Evolutionary conservation across 78 protist genomes (phyloP).

Genomic region (Creolimax fragrantissima): DNA sequence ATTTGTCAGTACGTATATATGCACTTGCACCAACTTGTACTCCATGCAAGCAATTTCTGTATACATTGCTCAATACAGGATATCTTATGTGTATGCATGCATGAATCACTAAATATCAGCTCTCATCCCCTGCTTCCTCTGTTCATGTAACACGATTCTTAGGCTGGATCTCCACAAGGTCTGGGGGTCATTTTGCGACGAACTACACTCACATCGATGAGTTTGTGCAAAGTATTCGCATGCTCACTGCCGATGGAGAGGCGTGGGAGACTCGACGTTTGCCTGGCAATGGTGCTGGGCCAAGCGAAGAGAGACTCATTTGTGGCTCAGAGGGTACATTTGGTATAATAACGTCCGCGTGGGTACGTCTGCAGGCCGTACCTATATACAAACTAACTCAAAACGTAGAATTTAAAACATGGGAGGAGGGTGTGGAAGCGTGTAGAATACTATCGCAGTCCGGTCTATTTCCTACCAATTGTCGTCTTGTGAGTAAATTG

Average conservation of each 20-base stretch:
- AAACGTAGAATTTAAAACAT: neutral
- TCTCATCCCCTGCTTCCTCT: too few relatives aligned
- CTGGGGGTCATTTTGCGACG: neutral
- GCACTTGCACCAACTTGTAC: too few relatives aligned
- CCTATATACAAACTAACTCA: neutral
- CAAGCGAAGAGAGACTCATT: neutral
- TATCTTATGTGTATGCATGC: too few relatives aligned
- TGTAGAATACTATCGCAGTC: neutral
- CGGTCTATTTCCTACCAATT: neutral
- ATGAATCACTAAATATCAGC: too few relatives aligned
- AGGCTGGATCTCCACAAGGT: neutral
- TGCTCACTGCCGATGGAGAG: neutral
- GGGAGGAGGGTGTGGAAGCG: neutral
- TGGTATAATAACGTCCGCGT: neutral
- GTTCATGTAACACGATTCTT: too few relatives aligned
- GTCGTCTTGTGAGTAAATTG: neutral
- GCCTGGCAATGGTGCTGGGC: neutral
- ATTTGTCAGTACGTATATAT: too few relatives aligned
- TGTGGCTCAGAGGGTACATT: neutral
- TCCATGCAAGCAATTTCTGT: too few relatives aligned
- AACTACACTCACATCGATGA: neutral
- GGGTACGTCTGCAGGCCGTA: neutral
- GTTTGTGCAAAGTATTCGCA: neutral
- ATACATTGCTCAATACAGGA: too few relatives aligned
- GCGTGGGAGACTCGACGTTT: neutral